Evolutionary conservation across 768 basidiomycete genomes (phyloP).

Genomic region (Calvatia gigantea): DNA sequence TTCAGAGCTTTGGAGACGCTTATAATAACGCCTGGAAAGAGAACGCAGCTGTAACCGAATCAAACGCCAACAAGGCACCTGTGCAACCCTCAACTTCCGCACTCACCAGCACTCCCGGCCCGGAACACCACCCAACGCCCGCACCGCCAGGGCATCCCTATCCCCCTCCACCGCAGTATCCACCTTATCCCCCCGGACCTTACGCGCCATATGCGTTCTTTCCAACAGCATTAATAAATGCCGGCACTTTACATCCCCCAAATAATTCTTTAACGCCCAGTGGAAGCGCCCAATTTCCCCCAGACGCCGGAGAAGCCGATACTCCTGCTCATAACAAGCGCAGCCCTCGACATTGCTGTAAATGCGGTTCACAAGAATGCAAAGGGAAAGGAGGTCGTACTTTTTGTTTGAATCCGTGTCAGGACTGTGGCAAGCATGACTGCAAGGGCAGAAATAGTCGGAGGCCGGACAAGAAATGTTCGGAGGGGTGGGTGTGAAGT

Average conservation of each 20-base stretch:
- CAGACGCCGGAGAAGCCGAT: slow-evolving; percentile 3
- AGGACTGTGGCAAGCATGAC: slow-evolving; percentile 80
- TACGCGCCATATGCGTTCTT: slow-evolving; percentile 23
- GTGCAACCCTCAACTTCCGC: slow-evolving; percentile 8
- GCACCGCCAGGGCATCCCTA: slow-evolving; percentile 15
- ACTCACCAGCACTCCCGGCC: neutral
- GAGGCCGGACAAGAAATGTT: slow-evolving; percentile 71
- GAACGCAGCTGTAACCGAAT: slow-evolving; percentile 40
- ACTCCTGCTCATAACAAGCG: slow-evolving; percentile 40
- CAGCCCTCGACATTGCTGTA: slow-evolving; percentile 72
- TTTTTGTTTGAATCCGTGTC: slow-evolving; percentile 72
- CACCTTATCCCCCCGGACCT: slow-evolving; percentile 18
- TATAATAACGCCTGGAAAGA: slow-evolving; percentile 64
- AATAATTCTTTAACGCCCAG: slow-evolving; percentile 14
- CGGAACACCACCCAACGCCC: slow-evolving; percentile 6
- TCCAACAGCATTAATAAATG: neutral
- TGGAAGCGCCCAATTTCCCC: slow-evolving; percentile 6
- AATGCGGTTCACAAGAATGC: slow-evolving; percentile 78
- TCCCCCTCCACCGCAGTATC: slow-evolving; percentile 15
- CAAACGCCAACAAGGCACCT: slow-evolving; percentile 9
- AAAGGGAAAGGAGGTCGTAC: slow-evolving; percentile 78
- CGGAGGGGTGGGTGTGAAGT: slow-evolving; percentile 44
- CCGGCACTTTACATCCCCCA: slow-evolving; percentile 8
- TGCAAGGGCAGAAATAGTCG: slow-evolving; percentile 78
- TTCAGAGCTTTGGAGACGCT: slow-evolving; percentile 44